Evolutionary conservation across 306 rosid genomes (phyloP), one percentile per base, ranked within the genome.

Genomic region (Cajanus cajan): DNA sequence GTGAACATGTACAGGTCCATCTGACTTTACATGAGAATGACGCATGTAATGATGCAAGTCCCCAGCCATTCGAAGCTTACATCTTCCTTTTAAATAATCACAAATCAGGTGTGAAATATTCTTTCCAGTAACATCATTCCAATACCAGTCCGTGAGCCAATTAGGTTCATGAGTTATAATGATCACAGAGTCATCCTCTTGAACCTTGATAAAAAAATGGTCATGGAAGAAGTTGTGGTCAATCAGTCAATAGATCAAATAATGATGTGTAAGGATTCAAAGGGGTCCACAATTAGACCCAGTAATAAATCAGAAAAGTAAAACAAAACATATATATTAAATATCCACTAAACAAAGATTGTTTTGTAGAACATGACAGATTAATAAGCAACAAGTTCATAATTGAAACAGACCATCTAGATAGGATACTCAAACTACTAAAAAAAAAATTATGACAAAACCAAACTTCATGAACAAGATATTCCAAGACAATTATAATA

Each of bases 1-100:
- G 54, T 86, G 98, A 66, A 88, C 88, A 59, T 88, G 89, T 61
- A 86, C 87, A 77, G 94, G 90, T 14, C 88, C 97, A 18, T 91
- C 94, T 68, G 99, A 90, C 64, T 87, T 85, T 71, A 87, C 90
- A 78, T 78, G 84, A 44, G 99, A 93, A 90, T 96, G 99, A 40
- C 99, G 98, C 97, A 96, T 90, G 88, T 96, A 96, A 85, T 96
- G 99, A 87, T 96, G 99, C 92, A 96, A 88, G 86, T 96, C 99
- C 78, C 99, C 99, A 68, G 99, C 97, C 83, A 96, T 87, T 66
- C 98, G 90, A 78, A 93, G 97, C 85, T 90, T 96, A 80, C 99
- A 96, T 77, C 98, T 89, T 86, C 97, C 99, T 84, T 78, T 96
- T 74, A 93, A 76, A 91, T 90, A 87, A 90, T 93, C 97, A 72